These are phyloP conservation scores for Naganishia albida DNA, from an alignment of 1,284 basidiomycete genomes.

Conservation along the genomic window DNA sequence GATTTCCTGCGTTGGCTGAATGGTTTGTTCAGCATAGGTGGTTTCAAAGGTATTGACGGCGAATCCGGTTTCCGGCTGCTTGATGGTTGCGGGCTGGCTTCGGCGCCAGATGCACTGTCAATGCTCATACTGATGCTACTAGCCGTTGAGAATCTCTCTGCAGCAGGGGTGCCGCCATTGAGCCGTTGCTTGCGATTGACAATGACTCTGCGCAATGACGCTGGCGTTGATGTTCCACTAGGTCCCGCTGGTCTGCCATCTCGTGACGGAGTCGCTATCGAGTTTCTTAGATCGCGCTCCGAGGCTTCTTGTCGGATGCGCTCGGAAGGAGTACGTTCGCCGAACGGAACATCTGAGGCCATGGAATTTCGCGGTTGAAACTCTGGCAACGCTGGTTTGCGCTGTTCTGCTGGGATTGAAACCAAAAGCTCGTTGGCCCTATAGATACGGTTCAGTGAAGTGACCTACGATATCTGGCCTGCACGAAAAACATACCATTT, in stretches of 20 bases:
- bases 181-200: conserved; percentile 23
- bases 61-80: not conserved
- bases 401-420: conserved; percentile 42
- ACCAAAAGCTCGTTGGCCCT: conserved; percentile 54
- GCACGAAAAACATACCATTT: conserved; percentile 48
- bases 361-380: conserved; percentile 11
- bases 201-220: conserved; percentile 23
- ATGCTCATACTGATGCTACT: conserved; percentile 26
- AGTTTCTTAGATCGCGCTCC: not conserved
- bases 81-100: not conserved
- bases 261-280: conserved; percentile 13
- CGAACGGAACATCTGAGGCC: conserved; percentile 11
- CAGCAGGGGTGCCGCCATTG: conserved; percentile 3
- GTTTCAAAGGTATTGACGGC: conserved; percentile 1
- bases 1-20: conserved; percentile 20
- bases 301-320: conserved; percentile 39
- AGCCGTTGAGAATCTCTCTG: conserved; percentile 1
- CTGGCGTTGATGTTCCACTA: conserved; percentile 12
- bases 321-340: conserved; percentile 44
- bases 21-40: conserved; percentile 34
- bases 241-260: not conserved
- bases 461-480: no score
- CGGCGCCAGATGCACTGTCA: conserved; percentile 7
- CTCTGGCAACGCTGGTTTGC: conserved; percentile 24
- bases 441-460: not conserved